Conservation (phyloP, 257 asterid species). For the Nicotiana noctiflora region DNA sequence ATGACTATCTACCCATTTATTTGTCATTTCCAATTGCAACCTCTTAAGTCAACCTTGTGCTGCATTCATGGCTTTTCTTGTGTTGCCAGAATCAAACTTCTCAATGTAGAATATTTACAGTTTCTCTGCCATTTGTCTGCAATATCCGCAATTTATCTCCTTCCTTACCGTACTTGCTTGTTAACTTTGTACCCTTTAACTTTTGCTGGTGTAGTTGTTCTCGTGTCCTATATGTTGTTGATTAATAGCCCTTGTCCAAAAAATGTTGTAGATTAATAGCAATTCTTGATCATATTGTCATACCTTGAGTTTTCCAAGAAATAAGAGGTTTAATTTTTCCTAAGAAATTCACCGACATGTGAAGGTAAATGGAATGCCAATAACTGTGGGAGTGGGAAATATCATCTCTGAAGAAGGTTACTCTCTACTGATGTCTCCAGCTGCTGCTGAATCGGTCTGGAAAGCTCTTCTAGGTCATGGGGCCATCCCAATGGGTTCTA, state of each 20-base stretch:
- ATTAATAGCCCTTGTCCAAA: neutral
- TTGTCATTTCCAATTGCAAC: neutral
- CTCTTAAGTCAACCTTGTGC: neutral
- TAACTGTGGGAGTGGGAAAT: constrained; percentile 89
- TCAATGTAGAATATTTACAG: neutral
- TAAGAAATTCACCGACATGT: constrained; percentile 10
- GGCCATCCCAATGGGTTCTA: constrained; percentile 62
- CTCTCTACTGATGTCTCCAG: constrained; percentile 68
- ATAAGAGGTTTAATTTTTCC: neutral
- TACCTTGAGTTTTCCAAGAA: neutral
- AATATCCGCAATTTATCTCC: neutral
- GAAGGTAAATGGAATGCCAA: constrained; percentile 85
- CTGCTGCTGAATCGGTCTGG: constrained; percentile 56
- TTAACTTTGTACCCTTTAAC: neutral
- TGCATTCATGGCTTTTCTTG: neutral
- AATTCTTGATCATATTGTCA: neutral
- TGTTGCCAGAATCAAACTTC: neutral
- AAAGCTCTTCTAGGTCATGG: constrained; percentile 69
- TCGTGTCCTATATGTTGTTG: neutral
- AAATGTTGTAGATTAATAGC: neutral
- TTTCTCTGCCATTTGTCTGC: neutral
- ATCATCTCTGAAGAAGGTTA: constrained; percentile 70
- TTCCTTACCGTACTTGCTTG: neutral
- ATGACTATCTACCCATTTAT: neutral
- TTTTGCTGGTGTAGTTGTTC: neutral